These are phyloP conservation scores for Whalleya microplaca DNA, from an alignment of 2,329 filamentous ascomycete genomes.

Conservation along the genomic window DNA sequence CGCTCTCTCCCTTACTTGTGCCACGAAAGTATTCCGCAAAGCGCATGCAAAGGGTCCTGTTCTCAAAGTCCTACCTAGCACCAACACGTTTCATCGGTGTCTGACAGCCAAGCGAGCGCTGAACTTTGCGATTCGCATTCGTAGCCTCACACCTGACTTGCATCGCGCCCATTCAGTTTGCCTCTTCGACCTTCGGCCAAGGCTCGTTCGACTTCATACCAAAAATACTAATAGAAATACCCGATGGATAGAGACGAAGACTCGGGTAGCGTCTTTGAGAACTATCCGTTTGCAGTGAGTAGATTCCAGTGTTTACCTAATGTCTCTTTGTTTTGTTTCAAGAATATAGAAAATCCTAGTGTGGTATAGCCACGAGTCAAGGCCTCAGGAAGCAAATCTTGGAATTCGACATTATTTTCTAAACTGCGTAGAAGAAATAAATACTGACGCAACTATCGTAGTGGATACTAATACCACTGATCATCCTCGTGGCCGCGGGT, in stretches of 20 bases:
- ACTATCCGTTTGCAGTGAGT: constrained; percentile 18
- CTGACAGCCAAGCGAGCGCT: background rate
- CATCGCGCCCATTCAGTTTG: background rate
- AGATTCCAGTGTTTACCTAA: background rate
- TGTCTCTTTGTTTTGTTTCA: background rate
- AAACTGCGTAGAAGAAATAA: background rate
- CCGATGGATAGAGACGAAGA: constrained; percentile 18
- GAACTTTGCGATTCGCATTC: background rate
- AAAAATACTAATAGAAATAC: background rate
- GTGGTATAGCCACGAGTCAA: background rate
- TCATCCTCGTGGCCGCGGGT: constrained; percentile 29
- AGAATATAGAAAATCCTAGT: background rate
- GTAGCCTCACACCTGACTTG: background rate
- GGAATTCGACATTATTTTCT: background rate
- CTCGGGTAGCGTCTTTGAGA: constrained; percentile 20
- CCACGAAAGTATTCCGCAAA: constrained; percentile 8
- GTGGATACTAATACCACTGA: constrained; percentile 35
- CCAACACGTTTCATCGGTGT: constrained; percentile 4
- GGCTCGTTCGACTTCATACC: constrained; percentile 2
- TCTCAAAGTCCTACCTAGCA: constrained; percentile 16
- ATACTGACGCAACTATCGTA: background rate
- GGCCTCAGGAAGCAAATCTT: background rate
- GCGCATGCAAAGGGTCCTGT: no score
- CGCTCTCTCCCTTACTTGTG: constrained; percentile 7
- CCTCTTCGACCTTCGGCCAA: constrained; percentile 2